A percentile compares a stretch with the other conserved stretches of the same genome.
These are phyloP conservation scores for Phellinidium pouzarii DNA, from an alignment of 1,284 basidiomycete genomes.

Conservation along the genomic window DNA sequence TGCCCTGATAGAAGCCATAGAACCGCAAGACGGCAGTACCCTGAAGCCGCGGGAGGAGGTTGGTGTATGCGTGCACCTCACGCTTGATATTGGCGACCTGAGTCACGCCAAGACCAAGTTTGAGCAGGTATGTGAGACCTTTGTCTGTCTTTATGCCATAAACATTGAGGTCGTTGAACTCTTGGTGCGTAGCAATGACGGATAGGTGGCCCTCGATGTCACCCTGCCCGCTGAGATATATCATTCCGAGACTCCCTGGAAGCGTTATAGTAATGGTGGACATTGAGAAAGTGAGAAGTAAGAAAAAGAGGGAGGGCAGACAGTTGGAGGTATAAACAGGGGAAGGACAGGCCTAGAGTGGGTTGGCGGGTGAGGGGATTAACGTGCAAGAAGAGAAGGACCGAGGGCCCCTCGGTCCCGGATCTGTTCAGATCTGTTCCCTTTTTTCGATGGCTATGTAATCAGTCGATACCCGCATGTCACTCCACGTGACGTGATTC, in stretches of 20 bases:
- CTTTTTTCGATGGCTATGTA: too few relatives aligned
- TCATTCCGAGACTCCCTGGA: background rate
- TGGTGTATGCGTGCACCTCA: background rate
- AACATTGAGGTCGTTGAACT: background rate
- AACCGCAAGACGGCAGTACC: background rate
- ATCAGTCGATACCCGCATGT: too few relatives aligned
- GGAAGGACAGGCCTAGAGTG: background rate
- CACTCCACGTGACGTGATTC: too few relatives aligned
- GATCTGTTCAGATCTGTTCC: too few relatives aligned
- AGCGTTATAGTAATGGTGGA: background rate
- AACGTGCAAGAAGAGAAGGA: background rate
- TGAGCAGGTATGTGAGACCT: background rate
- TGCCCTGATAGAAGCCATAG: background rate
- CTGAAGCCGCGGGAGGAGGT: background rate
- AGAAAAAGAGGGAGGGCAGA: background rate
- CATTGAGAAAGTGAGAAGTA: background rate
- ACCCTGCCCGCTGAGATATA: background rate
- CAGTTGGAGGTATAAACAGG: background rate
- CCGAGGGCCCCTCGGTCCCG: background rate
- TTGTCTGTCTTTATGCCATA: background rate
- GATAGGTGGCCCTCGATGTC: background rate
- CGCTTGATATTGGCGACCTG: background rate
- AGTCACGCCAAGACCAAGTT: background rate
- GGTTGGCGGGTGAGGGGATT: background rate
- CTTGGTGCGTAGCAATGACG: background rate